phyloP scores from a whole-genome alignment of 2,329 filamentous ascomycete genomes.

The Apiospora pterosperma region DNA sequence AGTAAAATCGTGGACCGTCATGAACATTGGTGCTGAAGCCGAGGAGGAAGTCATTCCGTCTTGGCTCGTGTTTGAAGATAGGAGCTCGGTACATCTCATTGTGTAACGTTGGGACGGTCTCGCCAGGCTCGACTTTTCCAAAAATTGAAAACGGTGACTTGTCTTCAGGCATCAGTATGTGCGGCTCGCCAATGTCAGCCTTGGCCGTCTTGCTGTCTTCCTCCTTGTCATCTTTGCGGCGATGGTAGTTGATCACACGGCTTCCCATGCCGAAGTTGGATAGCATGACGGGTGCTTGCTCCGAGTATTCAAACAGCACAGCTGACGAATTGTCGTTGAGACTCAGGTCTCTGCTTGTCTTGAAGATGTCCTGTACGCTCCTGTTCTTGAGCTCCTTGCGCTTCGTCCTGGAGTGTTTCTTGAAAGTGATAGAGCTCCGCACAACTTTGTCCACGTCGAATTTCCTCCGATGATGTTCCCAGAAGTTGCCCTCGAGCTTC shows the following conservation, averaged over 20 bases:
- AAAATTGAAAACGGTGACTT: constrained; percentile 95
- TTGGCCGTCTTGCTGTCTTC: constrained; percentile 73
- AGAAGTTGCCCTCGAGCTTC: constrained; percentile 70
- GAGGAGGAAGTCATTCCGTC: constrained; percentile 80
- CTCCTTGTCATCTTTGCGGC: constrained; percentile 69
- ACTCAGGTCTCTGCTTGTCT: constrained; percentile 76
- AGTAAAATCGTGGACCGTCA: constrained; percentile 73
- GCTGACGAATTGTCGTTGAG: constrained; percentile 86
- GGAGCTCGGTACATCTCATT: constrained; percentile 96
- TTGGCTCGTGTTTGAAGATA: constrained; percentile 80
- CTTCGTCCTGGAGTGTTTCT: constrained; percentile 66
- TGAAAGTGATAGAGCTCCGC: constrained; percentile 23
- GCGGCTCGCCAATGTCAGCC: constrained; percentile 82
- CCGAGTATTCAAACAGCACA: constrained; percentile 90
- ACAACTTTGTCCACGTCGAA: constrained; percentile 63
- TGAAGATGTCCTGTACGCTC: constrained; percentile 74
- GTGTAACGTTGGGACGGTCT: constrained; percentile 85
- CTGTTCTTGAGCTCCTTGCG: constrained; percentile 80
- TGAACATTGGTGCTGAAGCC: constrained; percentile 77
- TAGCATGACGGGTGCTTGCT: constrained; percentile 85
- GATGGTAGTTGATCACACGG: constrained; percentile 94
- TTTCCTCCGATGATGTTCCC: constrained; percentile 61
- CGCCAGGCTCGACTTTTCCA: constrained; percentile 85
- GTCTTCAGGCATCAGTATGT: constrained; percentile 86
- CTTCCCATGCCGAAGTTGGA: constrained; percentile 98